Base-by-base conservation (phyloP, 2,329 filamentous ascomycete species). In the Septoria petroselini region DNA sequence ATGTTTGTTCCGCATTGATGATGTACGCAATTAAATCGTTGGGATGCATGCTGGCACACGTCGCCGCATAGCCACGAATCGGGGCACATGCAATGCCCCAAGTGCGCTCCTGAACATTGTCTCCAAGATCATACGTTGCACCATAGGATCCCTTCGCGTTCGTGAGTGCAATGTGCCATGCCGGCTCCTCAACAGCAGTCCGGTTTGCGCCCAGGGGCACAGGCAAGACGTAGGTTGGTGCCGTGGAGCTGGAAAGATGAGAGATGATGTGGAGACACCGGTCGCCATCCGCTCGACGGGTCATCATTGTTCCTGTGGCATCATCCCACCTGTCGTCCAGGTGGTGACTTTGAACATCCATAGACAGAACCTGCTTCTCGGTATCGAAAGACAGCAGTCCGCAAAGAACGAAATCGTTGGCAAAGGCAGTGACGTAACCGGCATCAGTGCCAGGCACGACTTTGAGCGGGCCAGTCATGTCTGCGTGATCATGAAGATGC, bases 21-120 rank as follows among this genome's bases (percentile, higher is more conserved):
- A 72, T 71, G 59, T 82, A 82, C 52, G 82, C 77, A 11, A 81
- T 67, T 67, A 78, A 76, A 59, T 82, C 75, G 3, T 73, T 76
- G 0, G 80, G 79, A 60, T 83, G 78, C 21, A 78, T 58, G 2
- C 75, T 77, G 39, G 75, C 68, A 48, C 74, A 77, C 3, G 71
- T 70, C 4, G 76, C 78, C 11, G 74, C 62, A 18, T 73, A 71
- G 23, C 75, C 73, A 17, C 72, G 70, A 14, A 74, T 61, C 14
- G 76, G 74, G 12, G 73, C 74, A 2, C 58, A 47, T 8, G 74
- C 70, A 4, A 81, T 65, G 2, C 81, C 81, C 75, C 78, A 82
- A 6, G 74, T 70, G 53, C 75, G 75, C 5, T 74, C 70, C n/a
- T 71, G 64, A 6, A 73, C 71, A 43, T 76, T 66, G 4, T 75